Conservation (phyloP, 257 asterid genomes). For the Solanum stenotomum region DNA sequence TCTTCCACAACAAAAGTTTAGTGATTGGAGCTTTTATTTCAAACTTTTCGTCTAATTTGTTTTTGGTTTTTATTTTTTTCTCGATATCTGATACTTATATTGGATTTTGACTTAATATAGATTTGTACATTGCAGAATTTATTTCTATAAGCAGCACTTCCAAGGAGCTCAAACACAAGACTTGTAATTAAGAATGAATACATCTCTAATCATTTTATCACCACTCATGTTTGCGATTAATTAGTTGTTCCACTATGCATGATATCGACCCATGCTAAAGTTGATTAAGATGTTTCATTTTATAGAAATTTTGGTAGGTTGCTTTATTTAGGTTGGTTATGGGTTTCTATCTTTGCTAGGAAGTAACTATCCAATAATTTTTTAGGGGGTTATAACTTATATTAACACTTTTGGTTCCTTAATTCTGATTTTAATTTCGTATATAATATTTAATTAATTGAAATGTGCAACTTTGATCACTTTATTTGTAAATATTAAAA, state of each 20-base stretch:
- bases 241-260: neutral
- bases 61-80: too few species aligned
- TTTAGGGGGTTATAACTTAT: neutral
- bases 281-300: conserved; percentile 2
- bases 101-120: too few species aligned
- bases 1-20: neutral
- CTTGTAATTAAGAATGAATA: neutral
- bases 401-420: neutral
- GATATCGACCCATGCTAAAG: neutral
- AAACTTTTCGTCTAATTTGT: too few species aligned
- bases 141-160: fast-evolving
- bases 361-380: neutral
- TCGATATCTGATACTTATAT: neutral
- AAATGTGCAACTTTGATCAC: neutral
- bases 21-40: neutral
- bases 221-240: neutral
- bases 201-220: neutral
- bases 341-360: conserved; percentile 8
- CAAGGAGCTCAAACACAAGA: neutral
- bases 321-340: neutral
- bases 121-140: fast-evolving
- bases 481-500: neutral
- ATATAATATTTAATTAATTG: neutral
- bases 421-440: neutral
- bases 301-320: neutral